Percentiles rank a stretch among this genome's conserved stretches.
These are phyloP conservation scores for Pyrenochaeta sp. DNA, from an alignment of 2,329 filamentous ascomycete species.

Conservation along the genomic window DNA sequence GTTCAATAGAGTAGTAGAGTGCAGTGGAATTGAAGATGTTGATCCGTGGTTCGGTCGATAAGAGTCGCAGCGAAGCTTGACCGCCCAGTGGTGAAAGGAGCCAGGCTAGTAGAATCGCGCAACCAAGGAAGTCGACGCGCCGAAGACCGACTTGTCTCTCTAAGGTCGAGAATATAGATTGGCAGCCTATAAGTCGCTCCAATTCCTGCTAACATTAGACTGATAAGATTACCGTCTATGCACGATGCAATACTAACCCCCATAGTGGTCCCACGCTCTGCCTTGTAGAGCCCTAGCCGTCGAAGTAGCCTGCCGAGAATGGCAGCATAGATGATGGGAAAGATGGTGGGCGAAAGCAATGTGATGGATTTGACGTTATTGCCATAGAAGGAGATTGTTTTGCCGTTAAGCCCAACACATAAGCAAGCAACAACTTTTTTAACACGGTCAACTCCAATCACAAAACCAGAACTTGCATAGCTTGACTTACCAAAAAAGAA, in stretches of 20 bases:
- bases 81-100: slow-evolving; percentile 16
- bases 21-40: slow-evolving; percentile 1
- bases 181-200: slow-evolving; percentile 18
- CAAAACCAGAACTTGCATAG: not conserved
- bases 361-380: slow-evolving; percentile 14
- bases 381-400: slow-evolving; percentile 8
- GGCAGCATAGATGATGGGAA: slow-evolving; percentile 20
- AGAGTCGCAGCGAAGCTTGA: slow-evolving; percentile 15
- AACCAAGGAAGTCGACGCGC: slow-evolving; percentile 9
- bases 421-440: slow-evolving; percentile 11
- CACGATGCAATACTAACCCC: slow-evolving; percentile 1
- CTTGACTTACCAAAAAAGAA: slow-evolving; percentile 1
- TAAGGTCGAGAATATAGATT: slow-evolving; percentile 17
- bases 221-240: not conserved
- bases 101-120: slow-evolving; percentile 9
- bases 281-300: slow-evolving; percentile 11
- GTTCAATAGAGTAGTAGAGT: slow-evolving; percentile 4
- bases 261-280: slow-evolving; percentile 13
- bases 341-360: slow-evolving; percentile 16
- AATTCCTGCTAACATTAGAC: slow-evolving; percentile 5
- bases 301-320: slow-evolving; percentile 18
- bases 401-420: slow-evolving; percentile 4
- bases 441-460: not conserved
- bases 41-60: slow-evolving; percentile 1
- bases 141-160: slow-evolving; percentile 16